Percentiles rank a stretch among this genome's conserved stretches.
These are phyloP conservation scores for Rhytidiadelphus loreus DNA, from an alignment of 225 moss, liverwort and hornwort species.

Conservation along the genomic window DNA sequence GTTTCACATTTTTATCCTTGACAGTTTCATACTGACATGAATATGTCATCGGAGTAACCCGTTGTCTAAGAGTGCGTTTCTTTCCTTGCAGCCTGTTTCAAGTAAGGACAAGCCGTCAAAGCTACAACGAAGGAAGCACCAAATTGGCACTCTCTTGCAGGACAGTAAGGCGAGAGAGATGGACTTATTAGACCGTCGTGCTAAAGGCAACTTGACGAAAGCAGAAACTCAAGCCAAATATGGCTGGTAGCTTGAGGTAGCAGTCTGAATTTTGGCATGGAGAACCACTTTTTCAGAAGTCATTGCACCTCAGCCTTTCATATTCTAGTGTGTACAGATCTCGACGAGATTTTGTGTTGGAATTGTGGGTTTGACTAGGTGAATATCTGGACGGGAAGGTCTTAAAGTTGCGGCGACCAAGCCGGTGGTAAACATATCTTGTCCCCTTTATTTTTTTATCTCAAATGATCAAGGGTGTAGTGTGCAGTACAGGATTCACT, in stretches of 20 bases:
- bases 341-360: background rate
- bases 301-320: background rate
- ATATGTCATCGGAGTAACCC: background rate
- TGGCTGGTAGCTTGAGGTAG: constrained; percentile 54
- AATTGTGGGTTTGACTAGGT: background rate
- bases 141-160: constrained; percentile 83
- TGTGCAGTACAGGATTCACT: background rate
- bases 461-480: background rate
- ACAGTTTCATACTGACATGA: background rate
- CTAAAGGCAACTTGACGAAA: constrained; percentile 82
- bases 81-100: constrained; percentile 54
- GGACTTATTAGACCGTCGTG: constrained; percentile 80
- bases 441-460: background rate
- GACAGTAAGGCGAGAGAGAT: constrained; percentile 91
- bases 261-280: background rate
- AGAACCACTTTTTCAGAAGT: background rate
- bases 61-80: background rate
- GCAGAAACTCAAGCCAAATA: constrained; percentile 99
- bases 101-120: constrained; percentile 91
- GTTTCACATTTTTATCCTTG: background rate
- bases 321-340: constrained; percentile 11
- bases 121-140: constrained; percentile 87
- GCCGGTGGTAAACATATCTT: background rate
- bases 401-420: background rate
- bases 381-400: background rate